Base-by-base conservation (phyloP, 257 asterid species). In the Sherardia arvensis region DNA sequence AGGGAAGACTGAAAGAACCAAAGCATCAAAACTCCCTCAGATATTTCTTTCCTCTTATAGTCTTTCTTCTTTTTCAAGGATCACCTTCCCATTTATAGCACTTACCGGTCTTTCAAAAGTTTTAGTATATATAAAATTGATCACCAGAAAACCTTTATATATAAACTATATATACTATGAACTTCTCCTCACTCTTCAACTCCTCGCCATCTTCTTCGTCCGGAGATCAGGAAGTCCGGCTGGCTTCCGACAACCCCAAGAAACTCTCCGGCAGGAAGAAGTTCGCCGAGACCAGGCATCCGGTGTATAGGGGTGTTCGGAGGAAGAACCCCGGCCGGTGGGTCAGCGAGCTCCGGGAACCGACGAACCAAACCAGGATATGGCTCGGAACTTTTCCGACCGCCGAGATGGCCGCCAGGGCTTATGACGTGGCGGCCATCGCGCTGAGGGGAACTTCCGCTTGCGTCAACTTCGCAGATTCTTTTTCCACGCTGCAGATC, bases 301-400 rank as follows among this genome's bases (percentile, higher is more conserved):
- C 88, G 0, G 82, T 85, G 17, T 85, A 79, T 76, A 66, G 90
- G 64, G 88, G 95, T 15, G 78, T 87, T 10, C 68, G 91, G 51
- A 72, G 64, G 15, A 75, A 90, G 65, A 76, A 77, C 28, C 79
- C 87, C 23, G 88, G 85, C 0, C 81, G 83, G 55, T 83, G 95
- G 95, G 95, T 83, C 0, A 78, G 87, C 34, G 95, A 83, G 53
- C 73, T 85, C 4, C 74, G 96, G 32, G 96, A 83, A 53, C 96
- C 94, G 4, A 85, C 83, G 61, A 87, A 85, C 76, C 78, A 85
- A 28, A 27, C 95, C 0, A 81, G 95, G 60, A 88, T 88, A 25
- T 85, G 96, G 96, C 80, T 88, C 0, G 94, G 96, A 1, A 85
- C 96, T 0, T 88, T 73, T 64, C 81, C 83, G 5, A 88, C 91